Evolutionary conservation across 139 green algal genomes (phyloP).

Genomic region (Penium margaritaceum): DNA sequence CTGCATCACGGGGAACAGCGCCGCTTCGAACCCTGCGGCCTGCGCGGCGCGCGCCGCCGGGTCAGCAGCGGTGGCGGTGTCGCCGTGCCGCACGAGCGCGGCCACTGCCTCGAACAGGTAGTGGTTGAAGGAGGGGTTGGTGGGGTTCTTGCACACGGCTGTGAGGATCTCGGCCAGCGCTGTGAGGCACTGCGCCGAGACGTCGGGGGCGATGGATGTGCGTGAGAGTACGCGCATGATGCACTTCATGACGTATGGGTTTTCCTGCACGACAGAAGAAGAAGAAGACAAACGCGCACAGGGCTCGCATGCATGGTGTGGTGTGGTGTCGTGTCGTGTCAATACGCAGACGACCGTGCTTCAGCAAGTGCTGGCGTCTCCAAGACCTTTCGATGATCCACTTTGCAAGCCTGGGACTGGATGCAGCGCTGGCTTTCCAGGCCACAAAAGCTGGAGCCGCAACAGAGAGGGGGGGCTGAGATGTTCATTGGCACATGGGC

Average conservation of each 20-base stretch:
- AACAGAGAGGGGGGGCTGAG: too few relatives aligned
- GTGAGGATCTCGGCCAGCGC: slow-evolving; percentile 65
- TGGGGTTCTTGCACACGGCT: slow-evolving; percentile 85
- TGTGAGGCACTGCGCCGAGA: slow-evolving; percentile 56
- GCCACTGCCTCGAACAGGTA: slow-evolving; percentile 94
- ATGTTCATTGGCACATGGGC: too few relatives aligned
- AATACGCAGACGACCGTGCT: background rate
- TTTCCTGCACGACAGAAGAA: slow-evolving; percentile 58
- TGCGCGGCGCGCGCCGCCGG: slow-evolving; percentile 28
- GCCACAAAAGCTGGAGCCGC: too few relatives aligned
- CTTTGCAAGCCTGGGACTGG: background rate
- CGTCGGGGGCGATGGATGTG: slow-evolving; percentile 6
- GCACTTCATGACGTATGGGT: slow-evolving; percentile 86
- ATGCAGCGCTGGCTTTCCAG: background rate
- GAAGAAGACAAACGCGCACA: too few relatives aligned
- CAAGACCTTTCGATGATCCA: background rate
- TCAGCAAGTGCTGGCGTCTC: background rate
- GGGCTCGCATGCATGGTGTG: too few relatives aligned
- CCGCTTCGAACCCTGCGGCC: slow-evolving; percentile 64
- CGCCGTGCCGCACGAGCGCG: slow-evolving; percentile 73
- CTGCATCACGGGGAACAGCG: slow-evolving; percentile 90
- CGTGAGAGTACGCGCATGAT: slow-evolving; percentile 34
- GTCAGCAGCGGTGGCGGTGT: too few relatives aligned
- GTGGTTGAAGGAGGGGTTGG: slow-evolving; percentile 91
- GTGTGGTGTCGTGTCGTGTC: too few relatives aligned